These are phyloP conservation scores for Euclidium syriacum DNA, from an alignment of 345 rosid species.

Conservation along the genomic window DNA sequence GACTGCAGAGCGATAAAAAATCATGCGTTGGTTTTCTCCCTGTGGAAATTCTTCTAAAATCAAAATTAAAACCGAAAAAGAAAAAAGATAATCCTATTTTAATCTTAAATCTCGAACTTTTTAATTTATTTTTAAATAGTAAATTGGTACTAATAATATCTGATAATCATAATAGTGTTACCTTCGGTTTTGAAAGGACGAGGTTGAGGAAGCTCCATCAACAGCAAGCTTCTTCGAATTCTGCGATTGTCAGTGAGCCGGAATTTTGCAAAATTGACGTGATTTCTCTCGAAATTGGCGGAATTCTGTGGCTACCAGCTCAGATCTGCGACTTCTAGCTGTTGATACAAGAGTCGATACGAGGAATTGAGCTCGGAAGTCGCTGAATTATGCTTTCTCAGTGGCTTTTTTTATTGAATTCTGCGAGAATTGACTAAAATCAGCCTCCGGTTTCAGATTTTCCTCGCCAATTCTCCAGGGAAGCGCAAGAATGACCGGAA, in stretches of 20 bases:
- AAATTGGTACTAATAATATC: neutral
- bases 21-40: conserved; percentile 88
- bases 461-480: neutral
- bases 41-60: conserved; percentile 43
- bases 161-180: conserved; percentile 19
- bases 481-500: neutral
- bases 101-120: neutral
- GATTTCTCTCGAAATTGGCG: neutral
- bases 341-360: neutral
- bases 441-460: neutral
- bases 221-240: conserved; percentile 8
- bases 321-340: conserved; percentile 39
- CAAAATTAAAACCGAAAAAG: conserved; percentile 11
- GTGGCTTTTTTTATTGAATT: conserved; percentile 20
- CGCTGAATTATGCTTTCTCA: conserved; percentile 25
- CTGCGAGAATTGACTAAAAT: neutral
- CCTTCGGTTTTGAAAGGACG: conserved; percentile 71
- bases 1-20: conserved; percentile 84
- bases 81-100: neutral
- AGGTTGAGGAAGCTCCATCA: conserved; percentile 88
- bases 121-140: neutral
- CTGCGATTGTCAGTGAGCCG: neutral
- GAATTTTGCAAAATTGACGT: neutral
- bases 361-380: neutral
- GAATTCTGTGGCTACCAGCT: neutral